Percentiles rank a stretch among this genome's conserved stretches.
These are phyloP conservation scores for Pulchroboletus neoregius DNA, from an alignment of 1,284 basidiomycete genomes.

Conservation along the genomic window DNA sequence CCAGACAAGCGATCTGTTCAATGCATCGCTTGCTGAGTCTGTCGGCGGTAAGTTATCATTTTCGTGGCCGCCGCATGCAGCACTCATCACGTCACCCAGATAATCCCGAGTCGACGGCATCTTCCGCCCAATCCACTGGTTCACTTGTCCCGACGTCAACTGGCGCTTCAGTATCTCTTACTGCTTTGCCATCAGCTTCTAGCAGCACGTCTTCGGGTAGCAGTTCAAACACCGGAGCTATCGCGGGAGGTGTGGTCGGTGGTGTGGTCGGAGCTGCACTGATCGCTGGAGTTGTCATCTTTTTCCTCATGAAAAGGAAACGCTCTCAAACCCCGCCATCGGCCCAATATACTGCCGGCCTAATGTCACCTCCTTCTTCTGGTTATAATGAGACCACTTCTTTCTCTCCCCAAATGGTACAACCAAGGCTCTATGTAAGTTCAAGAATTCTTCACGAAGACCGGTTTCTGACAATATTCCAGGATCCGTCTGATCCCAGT, in stretches of 20 bases:
- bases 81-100: slow-evolving; percentile 18
- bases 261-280: slow-evolving; percentile 33
- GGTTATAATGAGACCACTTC: slow-evolving; percentile 5
- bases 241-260: slow-evolving; percentile 39
- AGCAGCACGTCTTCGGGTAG: background rate
- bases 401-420: slow-evolving; percentile 22
- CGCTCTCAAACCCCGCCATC: slow-evolving; percentile 18
- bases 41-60: slow-evolving; percentile 24
- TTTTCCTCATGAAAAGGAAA: slow-evolving; percentile 30
- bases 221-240: slow-evolving; percentile 21
- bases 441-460: background rate
- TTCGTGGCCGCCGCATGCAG: no score
- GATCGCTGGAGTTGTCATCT: slow-evolving; percentile 25
- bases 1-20: slow-evolving; percentile 21
- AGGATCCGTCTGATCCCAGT: slow-evolving; percentile 34
- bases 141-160: background rate
- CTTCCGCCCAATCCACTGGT: slow-evolving; percentile 19
- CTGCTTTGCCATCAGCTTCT: slow-evolving; percentile 1
- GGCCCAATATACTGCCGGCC: slow-evolving; percentile 7
- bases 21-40: slow-evolving; percentile 19
- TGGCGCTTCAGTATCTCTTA: slow-evolving; percentile 3
- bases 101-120: slow-evolving; percentile 28
- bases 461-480: slow-evolving; percentile 6
- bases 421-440: slow-evolving; percentile 33
- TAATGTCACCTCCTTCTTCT: slow-evolving; percentile 1